Conservation (phyloP, 2,329 filamentous ascomycete genomes). For the Periconia macrospinosa region DNA sequence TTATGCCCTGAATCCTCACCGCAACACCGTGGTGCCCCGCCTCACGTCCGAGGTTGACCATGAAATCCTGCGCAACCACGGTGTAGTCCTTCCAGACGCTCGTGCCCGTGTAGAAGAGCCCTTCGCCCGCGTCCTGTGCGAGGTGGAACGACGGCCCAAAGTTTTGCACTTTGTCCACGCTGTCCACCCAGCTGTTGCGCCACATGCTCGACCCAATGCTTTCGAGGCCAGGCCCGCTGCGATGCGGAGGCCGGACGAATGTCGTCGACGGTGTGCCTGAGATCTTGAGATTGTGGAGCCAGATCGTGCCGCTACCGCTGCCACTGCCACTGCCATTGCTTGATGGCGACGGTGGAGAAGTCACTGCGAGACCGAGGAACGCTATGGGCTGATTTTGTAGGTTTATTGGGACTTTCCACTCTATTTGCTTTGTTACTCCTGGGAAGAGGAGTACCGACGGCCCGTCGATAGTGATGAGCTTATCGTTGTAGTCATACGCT, state of each 20-base stretch:
- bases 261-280: neutral
- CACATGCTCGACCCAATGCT: constrained; percentile 17
- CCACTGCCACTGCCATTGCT: neutral
- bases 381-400: constrained; percentile 4
- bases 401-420: constrained; percentile 6
- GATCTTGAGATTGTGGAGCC: constrained; percentile 2
- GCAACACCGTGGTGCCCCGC: constrained; percentile 6
- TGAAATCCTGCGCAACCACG: constrained; percentile 18
- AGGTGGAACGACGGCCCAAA: constrained; percentile 21
- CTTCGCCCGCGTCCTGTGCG: constrained; percentile 34
- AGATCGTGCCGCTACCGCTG: neutral
- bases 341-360: neutral
- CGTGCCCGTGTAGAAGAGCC: constrained; percentile 36
- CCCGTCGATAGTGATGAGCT: neutral
- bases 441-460: neutral
- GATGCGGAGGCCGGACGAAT: neutral
- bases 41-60: constrained; percentile 24
- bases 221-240: constrained; percentile 1
- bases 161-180: constrained; percentile 17
- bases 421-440: neutral
- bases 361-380: constrained; percentile 3
- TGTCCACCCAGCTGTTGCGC: constrained; percentile 31
- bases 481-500: constrained; percentile 7
- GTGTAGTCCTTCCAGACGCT: constrained; percentile 37
- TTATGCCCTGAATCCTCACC: constrained; percentile 1